Evolutionary conservation across 768 basidiomycete species (phyloP).

Genomic region (Kwoniella shandongensis): DNA sequence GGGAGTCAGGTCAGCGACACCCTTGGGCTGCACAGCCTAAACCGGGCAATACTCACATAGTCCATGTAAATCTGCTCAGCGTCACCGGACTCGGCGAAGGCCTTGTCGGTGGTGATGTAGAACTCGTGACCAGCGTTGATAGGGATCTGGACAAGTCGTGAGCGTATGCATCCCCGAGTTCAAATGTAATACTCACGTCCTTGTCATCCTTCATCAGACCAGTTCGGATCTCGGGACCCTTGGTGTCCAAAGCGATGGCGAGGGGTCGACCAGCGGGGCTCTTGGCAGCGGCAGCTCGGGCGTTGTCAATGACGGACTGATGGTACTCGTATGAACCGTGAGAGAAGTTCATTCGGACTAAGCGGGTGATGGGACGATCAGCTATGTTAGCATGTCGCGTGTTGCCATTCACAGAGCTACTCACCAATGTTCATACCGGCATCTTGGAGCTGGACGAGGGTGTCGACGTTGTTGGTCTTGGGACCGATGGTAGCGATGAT

Average conservation of each 20-base stretch:
- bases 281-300: constrained; percentile 73
- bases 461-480: constrained; percentile 89
- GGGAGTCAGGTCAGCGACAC: constrained; percentile 3
- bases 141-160: constrained; percentile 60
- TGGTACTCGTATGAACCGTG: constrained; percentile 99
- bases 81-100: constrained; percentile 74
- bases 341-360: constrained; percentile 99
- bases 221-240: constrained; percentile 99
- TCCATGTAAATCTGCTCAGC: constrained; percentile 87
- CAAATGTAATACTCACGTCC: constrained; percentile 76
- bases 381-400: neutral
- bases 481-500: constrained; percentile 99
- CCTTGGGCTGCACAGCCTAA: neutral
- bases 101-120: constrained; percentile 77
- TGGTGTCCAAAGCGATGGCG: constrained; percentile 97
- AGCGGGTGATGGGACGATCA: constrained; percentile 3
- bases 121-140: constrained; percentile 93
- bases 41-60: constrained; percentile 66
- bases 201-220: constrained; percentile 81
- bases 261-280: constrained; percentile 81
- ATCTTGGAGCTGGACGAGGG: constrained; percentile 73
- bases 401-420: constrained; percentile 48
- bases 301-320: constrained; percentile 98
- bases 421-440: constrained; percentile 97
- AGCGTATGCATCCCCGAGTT: neutral